These are phyloP conservation scores for Malassezia furfur DNA, from an alignment of 1,284 basidiomycete species.

Conservation along the genomic window DNA sequence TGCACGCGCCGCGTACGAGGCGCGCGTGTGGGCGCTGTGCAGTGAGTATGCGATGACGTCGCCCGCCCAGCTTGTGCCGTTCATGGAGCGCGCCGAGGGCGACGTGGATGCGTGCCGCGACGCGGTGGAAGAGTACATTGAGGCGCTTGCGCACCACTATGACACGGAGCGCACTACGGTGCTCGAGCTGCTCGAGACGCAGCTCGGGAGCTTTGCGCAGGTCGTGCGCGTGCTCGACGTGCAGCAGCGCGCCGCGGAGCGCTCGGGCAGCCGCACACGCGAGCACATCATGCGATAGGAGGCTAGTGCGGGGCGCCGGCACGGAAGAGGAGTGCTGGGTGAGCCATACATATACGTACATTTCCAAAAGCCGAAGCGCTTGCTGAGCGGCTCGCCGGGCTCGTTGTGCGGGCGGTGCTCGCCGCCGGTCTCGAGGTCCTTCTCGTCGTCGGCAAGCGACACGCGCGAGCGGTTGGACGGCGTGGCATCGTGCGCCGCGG, in stretches of 20 bases:
- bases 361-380: conserved; percentile 14
- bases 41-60: conserved; percentile 11
- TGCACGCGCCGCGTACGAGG: conserved; percentile 16
- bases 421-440: background rate
- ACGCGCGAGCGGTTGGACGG: background rate
- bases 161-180: background rate
- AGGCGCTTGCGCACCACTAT: conserved; percentile 5
- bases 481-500: no score
- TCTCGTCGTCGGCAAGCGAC: conserved; percentile 8
- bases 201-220: conserved; percentile 5
- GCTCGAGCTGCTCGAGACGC: conserved; percentile 10
- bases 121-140: conserved; percentile 2
- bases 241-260: conserved; percentile 1
- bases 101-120: conserved; percentile 3
- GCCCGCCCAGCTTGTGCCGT: conserved; percentile 14
- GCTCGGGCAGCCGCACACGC: background rate
- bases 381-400: conserved; percentile 3
- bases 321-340: conserved; percentile 12
- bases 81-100: conserved; percentile 6
- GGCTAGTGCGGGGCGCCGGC: background rate
- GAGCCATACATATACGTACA: conserved; percentile 5
- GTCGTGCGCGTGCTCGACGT: conserved; percentile 10
- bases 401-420: conserved; percentile 1
- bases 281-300: background rate
- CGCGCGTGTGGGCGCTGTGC: conserved; percentile 16